Percentiles rank a stretch among this genome's conserved stretches.
These are phyloP conservation scores for Vachellia pachyceras DNA, from an alignment of 306 rosid species.

Conservation along the genomic window DNA sequence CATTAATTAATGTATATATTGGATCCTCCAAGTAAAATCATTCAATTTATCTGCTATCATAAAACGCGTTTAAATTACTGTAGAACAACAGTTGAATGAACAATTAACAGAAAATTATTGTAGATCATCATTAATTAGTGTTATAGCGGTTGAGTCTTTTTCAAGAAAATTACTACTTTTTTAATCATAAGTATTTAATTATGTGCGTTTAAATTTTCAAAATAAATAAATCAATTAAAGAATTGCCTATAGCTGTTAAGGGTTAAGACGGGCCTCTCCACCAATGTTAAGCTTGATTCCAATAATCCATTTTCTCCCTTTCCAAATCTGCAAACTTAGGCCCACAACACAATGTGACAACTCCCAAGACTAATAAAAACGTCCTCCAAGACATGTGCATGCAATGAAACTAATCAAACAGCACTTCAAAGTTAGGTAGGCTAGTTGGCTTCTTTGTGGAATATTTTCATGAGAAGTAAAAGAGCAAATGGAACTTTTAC, in stretches of 20 bases:
- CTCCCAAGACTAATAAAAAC: background rate
- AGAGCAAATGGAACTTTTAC: background rate
- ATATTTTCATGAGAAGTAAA: background rate
- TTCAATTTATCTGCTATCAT: no score
- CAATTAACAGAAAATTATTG: constrained; percentile 29
- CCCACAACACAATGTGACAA: constrained; percentile 1
- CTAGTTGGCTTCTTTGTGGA: background rate
- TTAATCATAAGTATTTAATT: background rate
- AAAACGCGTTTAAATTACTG: no score
- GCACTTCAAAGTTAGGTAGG: background rate
- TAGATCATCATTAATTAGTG: no score
- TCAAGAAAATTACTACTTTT: no score
- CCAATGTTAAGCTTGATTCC: background rate
- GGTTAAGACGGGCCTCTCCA: background rate
- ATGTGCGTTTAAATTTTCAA: no score
- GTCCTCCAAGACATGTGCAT: background rate
- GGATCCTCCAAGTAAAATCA: no score
- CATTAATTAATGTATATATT: no score
- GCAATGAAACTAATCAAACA: background rate
- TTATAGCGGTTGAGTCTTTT: no score
- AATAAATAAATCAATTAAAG: background rate
- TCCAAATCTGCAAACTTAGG: background rate
- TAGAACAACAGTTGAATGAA: no score
- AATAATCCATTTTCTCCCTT: background rate
- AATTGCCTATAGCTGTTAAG: background rate